Percentiles rank a stretch among this genome's conserved stretches.
Conservation (phyloP, 1,284 basidiomycete species). For the Microstroma glucosiphilum region DNA sequence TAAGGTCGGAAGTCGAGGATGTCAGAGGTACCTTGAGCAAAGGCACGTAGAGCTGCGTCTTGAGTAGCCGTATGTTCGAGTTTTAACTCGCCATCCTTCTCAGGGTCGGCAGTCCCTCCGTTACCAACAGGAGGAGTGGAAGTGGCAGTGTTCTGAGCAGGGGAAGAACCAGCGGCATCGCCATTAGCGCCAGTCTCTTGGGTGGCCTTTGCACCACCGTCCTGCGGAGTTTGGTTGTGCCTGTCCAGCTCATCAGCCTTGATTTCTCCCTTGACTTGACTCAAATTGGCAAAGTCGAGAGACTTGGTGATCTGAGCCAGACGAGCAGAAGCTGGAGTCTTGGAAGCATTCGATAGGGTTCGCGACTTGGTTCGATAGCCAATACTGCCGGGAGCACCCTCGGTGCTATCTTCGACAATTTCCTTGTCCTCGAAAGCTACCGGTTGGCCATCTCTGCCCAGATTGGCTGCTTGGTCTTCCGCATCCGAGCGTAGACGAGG, state of each 20-base stretch:
- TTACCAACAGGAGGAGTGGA: background rate
- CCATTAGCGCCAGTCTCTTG: constrained; percentile 13
- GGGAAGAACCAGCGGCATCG: constrained; percentile 18
- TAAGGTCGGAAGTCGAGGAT: constrained; percentile 44
- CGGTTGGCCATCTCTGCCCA: constrained; percentile 1
- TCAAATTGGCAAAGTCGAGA: constrained; percentile 48
- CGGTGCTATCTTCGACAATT: background rate
- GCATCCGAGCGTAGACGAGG: background rate
- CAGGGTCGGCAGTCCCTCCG: background rate
- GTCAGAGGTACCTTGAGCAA: constrained; percentile 18
- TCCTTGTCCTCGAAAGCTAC: background rate
- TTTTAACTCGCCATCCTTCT: background rate
- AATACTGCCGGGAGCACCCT: constrained; percentile 28
- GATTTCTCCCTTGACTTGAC: constrained; percentile 46
- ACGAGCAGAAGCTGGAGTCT: constrained; percentile 33
- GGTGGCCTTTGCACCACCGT: constrained; percentile 5
- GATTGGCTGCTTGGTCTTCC: constrained; percentile 6
- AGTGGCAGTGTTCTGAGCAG: background rate
- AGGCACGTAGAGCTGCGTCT: background rate
- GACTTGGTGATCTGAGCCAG: constrained; percentile 40
- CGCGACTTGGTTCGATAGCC: constrained; percentile 31
- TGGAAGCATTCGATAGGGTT: constrained; percentile 35
- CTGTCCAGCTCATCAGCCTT: constrained; percentile 17
- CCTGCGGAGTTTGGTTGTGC: background rate
- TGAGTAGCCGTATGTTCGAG: background rate